These are phyloP conservation scores for Zalaria sp. DNA, from an alignment of 2,329 filamentous ascomycete genomes.

Conservation along the genomic window DNA sequence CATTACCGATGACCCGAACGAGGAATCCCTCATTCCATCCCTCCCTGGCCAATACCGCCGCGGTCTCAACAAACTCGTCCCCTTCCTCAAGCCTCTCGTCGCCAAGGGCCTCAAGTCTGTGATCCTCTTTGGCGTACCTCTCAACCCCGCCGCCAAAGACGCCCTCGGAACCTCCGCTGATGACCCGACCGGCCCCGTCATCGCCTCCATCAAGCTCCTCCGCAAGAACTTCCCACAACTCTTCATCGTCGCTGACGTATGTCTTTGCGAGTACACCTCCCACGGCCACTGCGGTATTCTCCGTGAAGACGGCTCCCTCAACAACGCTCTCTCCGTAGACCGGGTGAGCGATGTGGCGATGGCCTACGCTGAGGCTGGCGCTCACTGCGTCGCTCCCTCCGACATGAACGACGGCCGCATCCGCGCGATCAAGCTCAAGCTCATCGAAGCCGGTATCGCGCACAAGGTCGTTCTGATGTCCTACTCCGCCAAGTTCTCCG, in stretches of 20 bases:
- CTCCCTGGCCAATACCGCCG: constrained; percentile 82
- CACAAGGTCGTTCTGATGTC: constrained; percentile 92
- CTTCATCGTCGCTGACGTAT: constrained; percentile 86
- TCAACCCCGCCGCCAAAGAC: constrained; percentile 71
- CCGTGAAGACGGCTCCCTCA: constrained; percentile 79
- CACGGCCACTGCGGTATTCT: constrained; percentile 97
- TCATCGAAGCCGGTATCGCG: constrained; percentile 87
- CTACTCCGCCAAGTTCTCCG: constrained; percentile 94
- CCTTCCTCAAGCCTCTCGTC: constrained; percentile 74
- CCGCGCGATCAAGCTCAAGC: constrained; percentile 91
- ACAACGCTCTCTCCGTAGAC: constrained; percentile 87
- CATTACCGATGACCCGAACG: constrained; percentile 85
- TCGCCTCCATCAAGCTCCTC: constrained; percentile 70
- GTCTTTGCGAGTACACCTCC: constrained; percentile 95
- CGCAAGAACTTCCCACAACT: constrained; percentile 76
- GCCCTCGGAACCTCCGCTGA: constrained; percentile 83
- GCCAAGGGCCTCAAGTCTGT: constrained; percentile 84
- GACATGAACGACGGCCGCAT: constrained; percentile 99
- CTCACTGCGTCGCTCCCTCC: constrained; percentile 90
- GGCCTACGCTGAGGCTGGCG: constrained; percentile 87
- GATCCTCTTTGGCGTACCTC: constrained; percentile 88
- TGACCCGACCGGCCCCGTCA: constrained; percentile 84
- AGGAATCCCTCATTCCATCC: constrained; percentile 79
- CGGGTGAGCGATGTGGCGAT: constrained; percentile 96
- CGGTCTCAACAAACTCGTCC: constrained; percentile 71